phyloP scores from a whole-genome alignment of 768 basidiomycete species.

The Podaxis pistillaris region DNA sequence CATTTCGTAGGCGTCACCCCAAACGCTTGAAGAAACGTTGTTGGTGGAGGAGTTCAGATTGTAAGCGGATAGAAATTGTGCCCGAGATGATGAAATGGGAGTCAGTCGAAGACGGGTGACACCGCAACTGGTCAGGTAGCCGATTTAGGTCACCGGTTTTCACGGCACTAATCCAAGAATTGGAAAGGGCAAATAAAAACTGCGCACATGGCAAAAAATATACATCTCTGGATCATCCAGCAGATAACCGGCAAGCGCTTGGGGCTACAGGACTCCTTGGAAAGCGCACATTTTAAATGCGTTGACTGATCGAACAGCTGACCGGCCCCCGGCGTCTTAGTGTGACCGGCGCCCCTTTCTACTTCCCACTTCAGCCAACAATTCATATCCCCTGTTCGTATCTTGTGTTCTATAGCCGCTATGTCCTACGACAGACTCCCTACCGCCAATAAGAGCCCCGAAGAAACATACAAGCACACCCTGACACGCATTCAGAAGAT shows the following conservation, averaged over 20 bases:
- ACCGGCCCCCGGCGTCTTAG: slow-evolving; percentile 1
- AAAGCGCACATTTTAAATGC: too few species aligned
- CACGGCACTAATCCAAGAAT: not conserved
- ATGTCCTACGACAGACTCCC: slow-evolving; percentile 40
- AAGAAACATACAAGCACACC: slow-evolving; percentile 60
- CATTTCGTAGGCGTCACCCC: slow-evolving; percentile 38
- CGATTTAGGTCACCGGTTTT: not conserved
- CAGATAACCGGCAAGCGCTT: not conserved
- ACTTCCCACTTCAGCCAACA: not conserved
- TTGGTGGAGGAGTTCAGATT: slow-evolving; percentile 20
- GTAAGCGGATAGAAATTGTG: slow-evolving; percentile 5
- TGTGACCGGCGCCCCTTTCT: slow-evolving; percentile 7
- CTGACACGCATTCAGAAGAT: slow-evolving; percentile 66
- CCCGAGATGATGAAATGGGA: not conserved
- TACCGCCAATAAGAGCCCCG: slow-evolving; percentile 27
- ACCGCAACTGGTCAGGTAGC: not conserved
- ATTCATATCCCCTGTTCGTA: not conserved
- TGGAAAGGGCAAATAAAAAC: not conserved
- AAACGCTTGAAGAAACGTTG: slow-evolving; percentile 13
- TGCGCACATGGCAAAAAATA: not conserved
- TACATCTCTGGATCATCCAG: not conserved
- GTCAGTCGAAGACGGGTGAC: not conserved
- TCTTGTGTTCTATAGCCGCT: slow-evolving; percentile 9
- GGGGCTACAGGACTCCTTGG: too few species aligned
- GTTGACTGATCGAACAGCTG: not conserved